Conservation (phyloP, 2,329 filamentous ascomycete genomes). For the Fusarium verticillioides region DNA sequence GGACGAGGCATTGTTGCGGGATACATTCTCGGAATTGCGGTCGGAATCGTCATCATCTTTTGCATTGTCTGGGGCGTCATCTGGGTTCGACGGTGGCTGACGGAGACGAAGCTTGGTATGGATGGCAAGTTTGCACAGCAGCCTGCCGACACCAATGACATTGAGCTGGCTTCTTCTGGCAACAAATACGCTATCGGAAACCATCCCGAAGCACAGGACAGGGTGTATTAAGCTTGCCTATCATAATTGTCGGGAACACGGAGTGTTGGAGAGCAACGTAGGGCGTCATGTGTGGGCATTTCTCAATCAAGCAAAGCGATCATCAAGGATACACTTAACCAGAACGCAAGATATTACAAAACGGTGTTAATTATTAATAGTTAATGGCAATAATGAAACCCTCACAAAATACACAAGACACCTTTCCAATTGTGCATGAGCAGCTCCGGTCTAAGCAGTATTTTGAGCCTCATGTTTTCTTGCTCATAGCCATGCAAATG, state of each 20-base stretch:
- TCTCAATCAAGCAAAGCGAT: background rate
- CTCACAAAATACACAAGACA: background rate
- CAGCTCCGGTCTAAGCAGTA: background rate
- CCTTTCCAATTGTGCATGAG: background rate
- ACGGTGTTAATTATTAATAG: slow-evolving; percentile 14
- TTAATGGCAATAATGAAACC: slow-evolving; percentile 1
- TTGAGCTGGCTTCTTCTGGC: slow-evolving; percentile 43
- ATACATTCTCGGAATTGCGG: slow-evolving; percentile 70
- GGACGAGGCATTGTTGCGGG: slow-evolving; percentile 64
- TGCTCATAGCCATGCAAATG: slow-evolving; percentile 14
- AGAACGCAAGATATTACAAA: background rate
- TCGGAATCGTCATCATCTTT: slow-evolving; percentile 65
- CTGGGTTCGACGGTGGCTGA: slow-evolving; percentile 61
- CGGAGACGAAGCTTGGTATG: slow-evolving; percentile 58
- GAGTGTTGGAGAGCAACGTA: background rate
- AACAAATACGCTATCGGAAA: slow-evolving; percentile 36
- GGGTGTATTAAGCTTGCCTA: slow-evolving; percentile 20
- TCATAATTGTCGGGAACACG: background rate
- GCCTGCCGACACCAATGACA: slow-evolving; percentile 33
- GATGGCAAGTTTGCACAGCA: slow-evolving; percentile 55
- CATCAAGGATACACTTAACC: slow-evolving; percentile 21
- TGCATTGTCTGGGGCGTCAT: slow-evolving; percentile 62
- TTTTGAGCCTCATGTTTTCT: background rate
- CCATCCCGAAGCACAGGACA: slow-evolving; percentile 31
- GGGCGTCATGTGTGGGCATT: slow-evolving; percentile 3